These are phyloP conservation scores for Aspergillus sp. DNA, from an alignment of 2,329 filamentous ascomycete genomes.

Conservation along the genomic window DNA sequence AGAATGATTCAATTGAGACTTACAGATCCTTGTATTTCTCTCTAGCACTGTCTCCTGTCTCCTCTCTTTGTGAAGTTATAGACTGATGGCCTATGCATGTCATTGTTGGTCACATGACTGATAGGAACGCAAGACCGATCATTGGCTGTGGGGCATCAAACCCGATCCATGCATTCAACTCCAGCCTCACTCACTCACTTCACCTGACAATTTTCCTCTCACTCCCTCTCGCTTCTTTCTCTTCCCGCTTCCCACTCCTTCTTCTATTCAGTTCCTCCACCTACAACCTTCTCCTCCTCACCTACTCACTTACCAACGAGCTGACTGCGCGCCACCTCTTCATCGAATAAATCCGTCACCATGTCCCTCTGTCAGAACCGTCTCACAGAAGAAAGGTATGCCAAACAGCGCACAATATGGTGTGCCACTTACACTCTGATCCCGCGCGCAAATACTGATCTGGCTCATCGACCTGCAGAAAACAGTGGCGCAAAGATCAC, in stretches of 20 bases:
- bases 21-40: too few species aligned
- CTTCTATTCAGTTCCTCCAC: not conserved
- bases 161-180: slow-evolving; percentile 8
- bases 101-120: slow-evolving; percentile 10
- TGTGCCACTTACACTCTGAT: not conserved
- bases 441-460: not conserved
- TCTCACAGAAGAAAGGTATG: slow-evolving; percentile 81
- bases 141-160: slow-evolving; percentile 20
- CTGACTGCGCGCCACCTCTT: not conserved
- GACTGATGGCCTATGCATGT: slow-evolving; percentile 1
- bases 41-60: not conserved
- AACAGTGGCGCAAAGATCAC: slow-evolving; percentile 95
- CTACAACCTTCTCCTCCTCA: not conserved
- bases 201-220: slow-evolving; percentile 1
- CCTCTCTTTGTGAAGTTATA: not conserved
- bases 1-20: too few species aligned
- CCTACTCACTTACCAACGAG: not conserved
- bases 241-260: slow-evolving; percentile 2
- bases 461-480: slow-evolving; percentile 53
- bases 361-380: slow-evolving; percentile 91
- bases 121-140: not conserved
- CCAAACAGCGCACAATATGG: slow-evolving; percentile 7
- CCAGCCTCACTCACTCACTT: not conserved
- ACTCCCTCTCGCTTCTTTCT: slow-evolving; percentile 1
- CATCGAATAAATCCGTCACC: slow-evolving; percentile 7